A percentile compares a stretch with the other conserved stretches of the same genome.
phyloP scores from a whole-genome alignment of 208 protist genomes.

The Lotmaria passim region DNA sequence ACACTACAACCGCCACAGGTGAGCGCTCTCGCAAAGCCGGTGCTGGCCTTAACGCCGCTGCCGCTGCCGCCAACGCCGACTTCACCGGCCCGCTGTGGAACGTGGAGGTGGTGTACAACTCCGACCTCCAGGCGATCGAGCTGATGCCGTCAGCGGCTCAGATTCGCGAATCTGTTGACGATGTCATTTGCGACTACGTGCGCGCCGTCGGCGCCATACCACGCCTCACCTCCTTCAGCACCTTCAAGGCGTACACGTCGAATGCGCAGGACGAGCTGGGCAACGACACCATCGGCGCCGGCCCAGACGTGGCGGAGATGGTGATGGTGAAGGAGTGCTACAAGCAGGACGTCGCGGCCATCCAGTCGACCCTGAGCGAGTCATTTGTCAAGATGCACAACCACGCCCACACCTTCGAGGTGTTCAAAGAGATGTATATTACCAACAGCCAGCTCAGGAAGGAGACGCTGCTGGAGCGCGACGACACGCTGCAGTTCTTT shows the following conservation, averaged over 20 bases:
- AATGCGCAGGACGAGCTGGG: conserved; percentile 74
- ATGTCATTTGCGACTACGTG: conserved; percentile 91
- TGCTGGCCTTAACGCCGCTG: background rate
- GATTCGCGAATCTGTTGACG: conserved; percentile 84
- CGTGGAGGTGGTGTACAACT: conserved; percentile 84
- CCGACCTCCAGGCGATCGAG: conserved; percentile 65
- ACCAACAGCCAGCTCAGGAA: conserved; percentile 80
- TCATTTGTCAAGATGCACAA: conserved; percentile 83
- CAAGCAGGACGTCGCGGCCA: conserved; percentile 70
- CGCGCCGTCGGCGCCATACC: conserved; percentile 85
- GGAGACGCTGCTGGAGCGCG: conserved; percentile 52
- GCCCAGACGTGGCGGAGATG: conserved; percentile 91
- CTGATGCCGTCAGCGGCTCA: conserved; percentile 71
- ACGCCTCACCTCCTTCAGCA: conserved; percentile 81
- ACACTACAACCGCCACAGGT: background rate
- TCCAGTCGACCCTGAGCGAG: conserved; percentile 68
- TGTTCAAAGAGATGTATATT: conserved; percentile 90
- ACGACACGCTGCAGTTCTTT: conserved; percentile 88
- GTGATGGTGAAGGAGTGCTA: conserved; percentile 90
- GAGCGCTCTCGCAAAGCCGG: conserved; percentile 14
- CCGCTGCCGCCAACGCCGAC: conserved; percentile 4
- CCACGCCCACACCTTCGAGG: conserved; percentile 84
- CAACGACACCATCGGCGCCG: conserved; percentile 56
- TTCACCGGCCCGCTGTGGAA: conserved; percentile 79
- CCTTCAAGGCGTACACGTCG: conserved; percentile 92